Percentiles rank a stretch among this genome's conserved stretches.
phyloP scores from a whole-genome alignment of 495 filamentous ascomycete genomes.

The Tetracladium marchalianum region DNA sequence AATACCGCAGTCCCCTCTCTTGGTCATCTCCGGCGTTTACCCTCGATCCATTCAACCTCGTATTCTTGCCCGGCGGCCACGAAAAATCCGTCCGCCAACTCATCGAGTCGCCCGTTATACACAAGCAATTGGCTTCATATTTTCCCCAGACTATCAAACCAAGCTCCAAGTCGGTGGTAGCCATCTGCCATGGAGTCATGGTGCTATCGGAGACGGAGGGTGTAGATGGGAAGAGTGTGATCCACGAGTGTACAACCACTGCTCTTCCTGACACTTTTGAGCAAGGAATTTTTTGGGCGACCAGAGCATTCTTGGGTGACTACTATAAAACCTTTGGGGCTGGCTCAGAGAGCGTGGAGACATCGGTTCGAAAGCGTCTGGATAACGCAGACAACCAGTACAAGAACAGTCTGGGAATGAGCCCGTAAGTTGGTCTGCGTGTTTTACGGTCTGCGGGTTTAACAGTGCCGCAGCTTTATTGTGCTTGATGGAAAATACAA shows the following conservation, averaged over 20 bases:
- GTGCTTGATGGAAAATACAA: constrained; percentile 42
- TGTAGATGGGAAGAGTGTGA: constrained; percentile 32
- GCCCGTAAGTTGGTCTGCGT: constrained; percentile 31
- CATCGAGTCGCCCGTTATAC: constrained; percentile 39
- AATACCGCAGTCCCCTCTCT: constrained; percentile 30
- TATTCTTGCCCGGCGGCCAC: constrained; percentile 44
- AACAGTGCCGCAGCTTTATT: constrained; percentile 29
- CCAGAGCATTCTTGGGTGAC: constrained; percentile 39
- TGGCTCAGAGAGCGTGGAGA: constrained; percentile 38
- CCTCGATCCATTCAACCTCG: constrained; percentile 35
- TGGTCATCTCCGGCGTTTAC: constrained; percentile 38
- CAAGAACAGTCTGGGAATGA: constrained; percentile 34
- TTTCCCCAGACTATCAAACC: constrained; percentile 39
- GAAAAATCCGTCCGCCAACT: constrained; percentile 41
- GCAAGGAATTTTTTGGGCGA: constrained; percentile 37
- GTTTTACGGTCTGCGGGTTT: background rate
- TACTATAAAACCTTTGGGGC: constrained; percentile 49
- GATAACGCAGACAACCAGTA: constrained; percentile 34
- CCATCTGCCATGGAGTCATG: constrained; percentile 46
- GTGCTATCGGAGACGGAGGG: constrained; percentile 31
- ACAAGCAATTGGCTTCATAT: constrained; percentile 34
- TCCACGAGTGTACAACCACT: constrained; percentile 38
- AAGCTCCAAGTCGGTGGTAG: constrained; percentile 33
- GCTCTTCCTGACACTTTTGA: constrained; percentile 41
- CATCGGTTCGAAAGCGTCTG: constrained; percentile 34